Evolutionary conservation across 2,329 filamentous ascomycete genomes (phyloP).

Genomic region (Neodidymelliopsis sp.): DNA sequence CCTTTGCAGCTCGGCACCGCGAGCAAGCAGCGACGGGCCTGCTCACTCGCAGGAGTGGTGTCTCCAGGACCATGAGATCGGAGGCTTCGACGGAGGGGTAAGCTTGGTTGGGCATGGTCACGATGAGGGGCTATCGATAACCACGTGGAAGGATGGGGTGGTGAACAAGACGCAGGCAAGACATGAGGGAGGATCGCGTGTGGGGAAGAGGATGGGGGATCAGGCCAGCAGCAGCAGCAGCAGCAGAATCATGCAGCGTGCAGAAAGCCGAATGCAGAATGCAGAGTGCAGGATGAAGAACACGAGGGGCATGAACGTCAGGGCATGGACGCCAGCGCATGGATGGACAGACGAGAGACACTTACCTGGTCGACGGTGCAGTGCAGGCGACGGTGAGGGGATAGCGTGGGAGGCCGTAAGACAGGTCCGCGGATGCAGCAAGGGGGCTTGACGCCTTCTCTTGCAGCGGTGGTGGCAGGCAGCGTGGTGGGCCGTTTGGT

Average conservation of each 20-base stretch:
- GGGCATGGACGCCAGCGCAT: background rate
- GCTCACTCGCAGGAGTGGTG: slow-evolving; percentile 74
- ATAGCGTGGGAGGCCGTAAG: slow-evolving; percentile 27
- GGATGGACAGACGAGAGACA: slow-evolving; percentile 21
- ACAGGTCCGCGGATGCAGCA: slow-evolving; percentile 18
- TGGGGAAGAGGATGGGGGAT: slow-evolving; percentile 1
- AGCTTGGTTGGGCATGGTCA: slow-evolving; percentile 9
- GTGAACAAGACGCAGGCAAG: background rate
- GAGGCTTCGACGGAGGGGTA: slow-evolving; percentile 13
- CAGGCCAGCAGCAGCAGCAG: slow-evolving; percentile 7
- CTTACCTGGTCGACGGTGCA: slow-evolving; percentile 27
- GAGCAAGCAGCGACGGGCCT: slow-evolving; percentile 82
- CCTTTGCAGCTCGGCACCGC: slow-evolving; percentile 87
- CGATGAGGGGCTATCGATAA: background rate
- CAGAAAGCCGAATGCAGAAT: no score
- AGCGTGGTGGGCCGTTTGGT: slow-evolving; percentile 21
- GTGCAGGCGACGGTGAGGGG: slow-evolving; percentile 18
- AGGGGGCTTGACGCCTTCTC: slow-evolving; percentile 11
- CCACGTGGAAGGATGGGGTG: slow-evolving; percentile 6
- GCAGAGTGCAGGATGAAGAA: no score
- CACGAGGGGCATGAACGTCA: slow-evolving; percentile 12
- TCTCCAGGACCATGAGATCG: slow-evolving; percentile 55
- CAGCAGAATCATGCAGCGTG: no score
- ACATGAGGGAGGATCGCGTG: slow-evolving; percentile 2
- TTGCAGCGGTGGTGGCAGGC: slow-evolving; percentile 10